Base-by-base conservation (phyloP, 73 alveolate species). In the Paramecium tetraurelia region DNA sequence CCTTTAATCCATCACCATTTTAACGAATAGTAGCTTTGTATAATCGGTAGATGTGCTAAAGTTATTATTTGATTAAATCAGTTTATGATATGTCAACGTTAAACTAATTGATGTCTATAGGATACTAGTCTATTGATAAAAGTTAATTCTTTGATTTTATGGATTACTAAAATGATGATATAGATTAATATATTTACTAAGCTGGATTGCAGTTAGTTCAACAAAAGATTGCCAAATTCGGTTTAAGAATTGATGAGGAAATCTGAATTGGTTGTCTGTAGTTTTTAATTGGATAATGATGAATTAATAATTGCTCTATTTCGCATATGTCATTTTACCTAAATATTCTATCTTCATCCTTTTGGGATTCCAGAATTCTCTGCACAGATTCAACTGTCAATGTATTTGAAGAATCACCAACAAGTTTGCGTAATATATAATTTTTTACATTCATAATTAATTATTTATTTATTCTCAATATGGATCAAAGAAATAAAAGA, bases 301-400 rank as follows among this genome's bases (percentile, higher is more conserved):
- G 86, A 72, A 43, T 72, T 72, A 36, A 72, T 72, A 9, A 72
- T 72, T 72, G 86, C 86, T 72, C 86, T 72, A 36, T 72, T 72
- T 72, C 59, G 84, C 40, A 40, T 29, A 72, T 38, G 35, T 16
- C 9, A n/a, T 14, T 20, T 33, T 72, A 72, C 86, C 86, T 72
- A 72, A 72, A 72, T 16, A 72, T 72, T 72, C 86, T 31, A 18
- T 72, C 86, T 35, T 72, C 38, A 72, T 72, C 86, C 48, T 27
- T 31, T 33, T 63, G 12, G 16, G 46, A 31, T 63, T 63, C 84
- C 5, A 63, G 24, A 3, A 63, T 63, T 31, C 48, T 63, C 50
- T 72, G 38, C 4, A 72, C 86, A 5, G 16, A 72, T 38, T 72
- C 86, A 29, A 21, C 36, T 36, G 86, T 72, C 86, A 72, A 72